Evolutionary conservation across 2,329 filamentous ascomycete species (phyloP).

Genomic region (Diaporthe vexans): DNA sequence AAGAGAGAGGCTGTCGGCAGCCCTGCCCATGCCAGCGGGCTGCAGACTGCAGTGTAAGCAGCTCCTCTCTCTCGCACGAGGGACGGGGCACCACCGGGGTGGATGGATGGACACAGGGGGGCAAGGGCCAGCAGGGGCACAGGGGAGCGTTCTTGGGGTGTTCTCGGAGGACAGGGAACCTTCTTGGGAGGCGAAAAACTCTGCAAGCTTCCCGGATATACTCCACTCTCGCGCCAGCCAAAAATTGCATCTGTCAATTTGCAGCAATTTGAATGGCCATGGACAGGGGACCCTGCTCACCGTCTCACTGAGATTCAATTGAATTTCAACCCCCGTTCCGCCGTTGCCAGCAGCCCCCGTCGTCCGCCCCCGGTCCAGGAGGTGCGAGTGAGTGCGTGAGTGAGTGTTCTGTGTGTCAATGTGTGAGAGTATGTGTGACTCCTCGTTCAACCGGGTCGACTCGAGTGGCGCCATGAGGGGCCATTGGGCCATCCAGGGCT

Average conservation of each 20-base stretch:
- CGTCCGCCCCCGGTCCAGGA: constrained; percentile 17
- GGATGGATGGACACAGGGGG: neutral
- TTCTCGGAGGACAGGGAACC: constrained; percentile 35
- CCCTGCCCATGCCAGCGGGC: neutral
- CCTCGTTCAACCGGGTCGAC: neutral
- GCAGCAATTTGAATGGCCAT: constrained; percentile 38
- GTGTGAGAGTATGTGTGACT: too few species aligned
- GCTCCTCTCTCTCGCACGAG: constrained; percentile 22
- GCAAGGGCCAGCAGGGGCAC: neutral
- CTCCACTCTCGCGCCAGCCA: constrained; percentile 31
- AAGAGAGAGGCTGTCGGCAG: constrained; percentile 24
- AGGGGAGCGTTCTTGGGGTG: constrained; percentile 1
- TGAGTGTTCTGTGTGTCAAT: too few species aligned
- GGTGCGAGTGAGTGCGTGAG: constrained; percentile 5
- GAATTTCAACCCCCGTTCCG: constrained; percentile 9
- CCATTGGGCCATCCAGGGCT: too few species aligned
- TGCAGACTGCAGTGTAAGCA: neutral
- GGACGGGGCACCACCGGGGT: neutral
- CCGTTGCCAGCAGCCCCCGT: neutral
- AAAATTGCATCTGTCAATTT: constrained; percentile 35
- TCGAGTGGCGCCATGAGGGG: neutral
- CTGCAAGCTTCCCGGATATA: constrained; percentile 38
- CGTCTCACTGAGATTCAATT: constrained; percentile 31
- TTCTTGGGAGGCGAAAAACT: constrained; percentile 35
- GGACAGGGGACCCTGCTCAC: constrained; percentile 26